A percentile compares a stretch with the other conserved stretches of the same genome.
Evolutionary conservation across 2,329 filamentous ascomycete species (phyloP).

Genomic region (Cryphonectria carpinicola): DNA sequence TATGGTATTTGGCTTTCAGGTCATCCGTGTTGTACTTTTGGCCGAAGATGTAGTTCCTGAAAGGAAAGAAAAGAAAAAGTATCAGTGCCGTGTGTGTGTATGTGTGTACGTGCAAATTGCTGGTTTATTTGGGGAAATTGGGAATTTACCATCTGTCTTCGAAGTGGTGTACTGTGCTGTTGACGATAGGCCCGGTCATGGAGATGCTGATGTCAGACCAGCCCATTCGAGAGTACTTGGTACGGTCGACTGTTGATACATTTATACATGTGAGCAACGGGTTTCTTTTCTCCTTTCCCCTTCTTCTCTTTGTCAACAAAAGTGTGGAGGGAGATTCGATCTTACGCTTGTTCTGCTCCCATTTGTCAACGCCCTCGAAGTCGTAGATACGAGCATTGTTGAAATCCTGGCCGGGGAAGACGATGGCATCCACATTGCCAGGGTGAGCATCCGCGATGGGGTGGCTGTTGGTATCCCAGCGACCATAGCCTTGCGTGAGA

Average conservation of each 20-base stretch:
- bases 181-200: slow-evolving; percentile 73
- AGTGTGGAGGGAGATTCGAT: not conserved
- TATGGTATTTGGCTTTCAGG: slow-evolving; percentile 52
- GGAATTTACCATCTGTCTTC: slow-evolving; percentile 71
- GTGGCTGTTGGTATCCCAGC: slow-evolving; percentile 88
- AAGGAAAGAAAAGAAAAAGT: no score
- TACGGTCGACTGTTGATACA: slow-evolving; percentile 65
- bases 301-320: not conserved
- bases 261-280: slow-evolving; percentile 12
- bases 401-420: slow-evolving; percentile 91
- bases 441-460: slow-evolving; percentile 85
- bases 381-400: slow-evolving; percentile 88
- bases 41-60: slow-evolving; percentile 78
- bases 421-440: slow-evolving; percentile 70
- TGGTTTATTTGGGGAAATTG: no score
- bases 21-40: slow-evolving; percentile 71
- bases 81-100: slow-evolving; percentile 26
- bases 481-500: slow-evolving; percentile 64
- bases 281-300: not conserved
- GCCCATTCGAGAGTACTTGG: slow-evolving; percentile 82
- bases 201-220: slow-evolving; percentile 88
- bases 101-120: not conserved
- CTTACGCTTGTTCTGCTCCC: slow-evolving; percentile 78
- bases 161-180: slow-evolving; percentile 78
- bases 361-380: slow-evolving; percentile 76